phyloP scores from a whole-genome alignment of 352 stramenopile species.

The Phytophthora macrochlamydospora region DNA sequence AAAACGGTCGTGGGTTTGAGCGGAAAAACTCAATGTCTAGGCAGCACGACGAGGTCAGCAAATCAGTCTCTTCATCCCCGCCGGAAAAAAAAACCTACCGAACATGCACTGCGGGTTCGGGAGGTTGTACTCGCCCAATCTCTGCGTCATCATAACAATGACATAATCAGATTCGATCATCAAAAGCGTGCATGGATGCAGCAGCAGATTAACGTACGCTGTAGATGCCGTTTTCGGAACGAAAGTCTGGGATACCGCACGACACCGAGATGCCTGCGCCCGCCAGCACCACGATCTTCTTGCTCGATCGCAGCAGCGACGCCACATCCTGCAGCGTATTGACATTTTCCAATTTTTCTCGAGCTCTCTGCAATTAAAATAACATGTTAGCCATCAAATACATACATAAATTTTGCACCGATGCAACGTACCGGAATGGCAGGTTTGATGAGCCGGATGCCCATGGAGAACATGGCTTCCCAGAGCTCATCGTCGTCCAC shows the following conservation, averaged over 20 bases:
- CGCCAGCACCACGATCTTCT: slow-evolving; percentile 93
- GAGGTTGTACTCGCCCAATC: slow-evolving; percentile 80
- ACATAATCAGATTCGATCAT: slow-evolving; percentile 1
- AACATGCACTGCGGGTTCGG: slow-evolving; percentile 90
- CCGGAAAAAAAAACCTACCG: slow-evolving; percentile 34
- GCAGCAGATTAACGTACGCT: slow-evolving; percentile 59
- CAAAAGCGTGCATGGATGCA: no score
- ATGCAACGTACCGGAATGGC: slow-evolving; percentile 46
- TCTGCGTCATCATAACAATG: slow-evolving; percentile 30
- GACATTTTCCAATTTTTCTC: slow-evolving; percentile 57
- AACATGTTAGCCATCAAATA: slow-evolving; percentile 6
- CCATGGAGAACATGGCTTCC: slow-evolving; percentile 88
- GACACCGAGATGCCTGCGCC: slow-evolving; percentile 96
- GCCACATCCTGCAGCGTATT: slow-evolving; percentile 83
- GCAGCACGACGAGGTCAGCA: not conserved
- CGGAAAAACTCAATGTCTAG: slow-evolving; percentile 97
- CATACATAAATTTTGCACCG: not conserved
- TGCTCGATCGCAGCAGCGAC: slow-evolving; percentile 64
- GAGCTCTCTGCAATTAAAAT: slow-evolving; percentile 27
- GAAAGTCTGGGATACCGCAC: slow-evolving; percentile 99
- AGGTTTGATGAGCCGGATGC: slow-evolving; percentile 79
- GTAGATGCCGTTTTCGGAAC: slow-evolving; percentile 93
- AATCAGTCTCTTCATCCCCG: slow-evolving; percentile 49
- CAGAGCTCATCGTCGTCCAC: slow-evolving; percentile 85
- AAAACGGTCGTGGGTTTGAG: slow-evolving; percentile 97